phyloP scores from a whole-genome alignment of 2,329 filamentous ascomycete genomes.

The Xylariaceae sp. region DNA sequence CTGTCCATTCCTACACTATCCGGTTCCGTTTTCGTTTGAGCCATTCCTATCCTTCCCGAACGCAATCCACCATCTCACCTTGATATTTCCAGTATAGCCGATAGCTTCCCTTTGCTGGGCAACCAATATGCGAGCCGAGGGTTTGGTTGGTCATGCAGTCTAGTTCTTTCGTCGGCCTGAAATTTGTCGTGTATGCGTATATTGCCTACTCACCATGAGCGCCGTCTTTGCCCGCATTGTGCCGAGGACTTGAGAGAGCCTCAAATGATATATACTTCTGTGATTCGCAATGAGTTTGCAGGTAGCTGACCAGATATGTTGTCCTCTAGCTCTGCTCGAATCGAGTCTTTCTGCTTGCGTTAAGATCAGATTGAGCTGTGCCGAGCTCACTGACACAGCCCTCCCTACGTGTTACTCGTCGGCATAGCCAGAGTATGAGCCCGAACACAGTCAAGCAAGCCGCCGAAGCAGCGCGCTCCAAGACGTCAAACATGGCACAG shows the following conservation, averaged over 20 bases:
- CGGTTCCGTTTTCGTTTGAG: too few relatives aligned
- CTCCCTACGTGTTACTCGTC: neutral
- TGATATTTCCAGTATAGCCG: slow-evolving; percentile 5
- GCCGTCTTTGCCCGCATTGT: slow-evolving; percentile 11
- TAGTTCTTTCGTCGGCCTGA: too few relatives aligned
- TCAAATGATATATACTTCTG: slow-evolving; percentile 18
- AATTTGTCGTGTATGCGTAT: too few relatives aligned
- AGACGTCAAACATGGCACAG: slow-evolving; percentile 40
- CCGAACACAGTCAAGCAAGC: slow-evolving; percentile 49
- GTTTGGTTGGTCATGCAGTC: too few relatives aligned
- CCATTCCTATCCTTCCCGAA: slow-evolving; percentile 25
- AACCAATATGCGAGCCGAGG: slow-evolving; percentile 13
- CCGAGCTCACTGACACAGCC: too few relatives aligned
- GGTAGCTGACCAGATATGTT: slow-evolving; percentile 19
- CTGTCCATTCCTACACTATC: too few relatives aligned
- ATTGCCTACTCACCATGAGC: too few relatives aligned
- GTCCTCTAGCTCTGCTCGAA: slow-evolving; percentile 10
- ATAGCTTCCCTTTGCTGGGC: slow-evolving; percentile 16
- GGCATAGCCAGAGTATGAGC: slow-evolving; percentile 38
- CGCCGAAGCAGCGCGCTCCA: slow-evolving; percentile 54
- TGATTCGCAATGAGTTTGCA: slow-evolving; percentile 5
- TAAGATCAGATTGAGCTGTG: too few relatives aligned
- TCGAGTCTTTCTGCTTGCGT: neutral
- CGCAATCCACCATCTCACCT: slow-evolving; percentile 14
- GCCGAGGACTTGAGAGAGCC: slow-evolving; percentile 13